Evolutionary conservation across 345 rosid species (phyloP), one percentile per base, ranked within the genome.

Genomic region (Populus euphratica): DNA sequence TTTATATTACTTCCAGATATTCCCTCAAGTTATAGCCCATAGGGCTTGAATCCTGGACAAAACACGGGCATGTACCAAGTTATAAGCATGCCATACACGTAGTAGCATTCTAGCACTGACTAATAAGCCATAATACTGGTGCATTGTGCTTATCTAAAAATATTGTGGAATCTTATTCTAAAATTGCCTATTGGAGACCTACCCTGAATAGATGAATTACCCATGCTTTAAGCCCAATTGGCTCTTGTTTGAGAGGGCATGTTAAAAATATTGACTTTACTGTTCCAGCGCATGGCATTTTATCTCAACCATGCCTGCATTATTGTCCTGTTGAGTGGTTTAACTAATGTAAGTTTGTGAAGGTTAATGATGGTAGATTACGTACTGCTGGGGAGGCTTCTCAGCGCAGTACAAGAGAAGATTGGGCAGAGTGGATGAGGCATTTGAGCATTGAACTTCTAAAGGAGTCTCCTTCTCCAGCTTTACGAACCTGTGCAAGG

Each of bases 341-440:
- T 69, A 4, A 31, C 66, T 69, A 36, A 33, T 50, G 12, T 36
- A 50, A 49, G 6, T 68, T 41, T 76, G 44, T 70, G 33, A 75
- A 96, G 99, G 96, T 92, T 61, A 96, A 96, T 89, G 97, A 91
- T 85, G 91, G 88, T 71, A 90, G 92, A 64, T 85, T 96, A 76
- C 94, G 95, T 74, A 88, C 94, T 68, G 99, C 99, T 77, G 98
- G 99, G 73, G 99, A 96, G 83, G 99, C 99, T 85, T 96, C 99
- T 83, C 98, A 96, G 72, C 97, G 99, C 72, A 93, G 98, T 80
- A 96, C 99, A 62, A 93, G 89, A 86, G 99, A 96, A 89, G 99
- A 96, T 77, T 96, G 99, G 99, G 96, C 96, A 70, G 99, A 96
- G 81, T 96, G 99, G 99, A 96, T 96, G 99, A 87, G 99, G 87